Percentiles rank a stretch among this genome's conserved stretches.
Conservation (phyloP, 139 green algal genomes). For the Chlorella ohadii region DNA sequence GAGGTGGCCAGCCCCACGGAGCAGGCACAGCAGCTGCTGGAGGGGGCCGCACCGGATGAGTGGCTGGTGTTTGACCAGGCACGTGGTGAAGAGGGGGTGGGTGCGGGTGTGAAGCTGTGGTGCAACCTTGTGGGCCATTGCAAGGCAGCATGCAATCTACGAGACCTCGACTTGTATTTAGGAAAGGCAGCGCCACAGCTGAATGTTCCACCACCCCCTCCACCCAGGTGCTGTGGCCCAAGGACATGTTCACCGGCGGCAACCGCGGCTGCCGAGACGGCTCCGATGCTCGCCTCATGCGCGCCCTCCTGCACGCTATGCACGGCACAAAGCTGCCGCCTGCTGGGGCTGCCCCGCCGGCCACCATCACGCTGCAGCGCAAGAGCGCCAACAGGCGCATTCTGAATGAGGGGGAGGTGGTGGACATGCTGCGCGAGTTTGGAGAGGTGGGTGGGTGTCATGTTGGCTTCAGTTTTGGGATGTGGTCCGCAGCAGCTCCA, state of each 20-base stretch:
- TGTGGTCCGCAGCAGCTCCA: too few relatives aligned
- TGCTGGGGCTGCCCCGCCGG: conserved; percentile 21
- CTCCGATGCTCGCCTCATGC: not conserved
- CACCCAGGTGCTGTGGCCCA: not conserved
- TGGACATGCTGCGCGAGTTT: conserved; percentile 74
- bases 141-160: too few relatives aligned
- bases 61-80: conserved; percentile 77
- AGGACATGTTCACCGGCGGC: not conserved
- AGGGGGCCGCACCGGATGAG: conserved; percentile 53
- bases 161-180: too few relatives aligned
- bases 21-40: conserved; percentile 49
- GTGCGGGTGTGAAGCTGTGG: too few relatives aligned
- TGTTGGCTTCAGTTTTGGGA: too few relatives aligned
- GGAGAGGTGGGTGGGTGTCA: conserved; percentile 37
- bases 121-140: too few relatives aligned
- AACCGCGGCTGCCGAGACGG: not conserved
- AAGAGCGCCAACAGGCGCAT: conserved; percentile 89
- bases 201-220: not conserved
- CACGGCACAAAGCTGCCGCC: conserved; percentile 11
- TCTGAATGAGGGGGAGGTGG: conserved; percentile 67
- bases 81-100: not conserved
- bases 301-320: not conserved
- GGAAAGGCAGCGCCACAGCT: too few relatives aligned
- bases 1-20: not conserved
- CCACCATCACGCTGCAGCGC: conserved; percentile 80